These are phyloP conservation scores for Syzygium syzygioides DNA, from an alignment of 441 rosid genomes.

Conservation along the genomic window DNA sequence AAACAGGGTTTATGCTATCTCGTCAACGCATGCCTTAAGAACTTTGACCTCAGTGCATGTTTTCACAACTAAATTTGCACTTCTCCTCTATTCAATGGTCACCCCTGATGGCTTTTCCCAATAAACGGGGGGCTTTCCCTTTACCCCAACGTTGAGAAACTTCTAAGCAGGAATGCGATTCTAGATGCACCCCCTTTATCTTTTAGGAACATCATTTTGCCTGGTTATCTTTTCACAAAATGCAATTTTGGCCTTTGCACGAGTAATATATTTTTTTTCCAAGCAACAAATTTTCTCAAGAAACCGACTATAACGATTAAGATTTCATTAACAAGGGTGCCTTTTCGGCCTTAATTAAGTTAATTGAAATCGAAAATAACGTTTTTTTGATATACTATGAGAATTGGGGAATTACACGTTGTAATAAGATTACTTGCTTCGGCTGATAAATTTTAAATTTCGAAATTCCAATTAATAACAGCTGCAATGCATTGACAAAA, in stretches of 20 bases:
- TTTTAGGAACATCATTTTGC: background rate
- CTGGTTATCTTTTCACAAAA: background rate
- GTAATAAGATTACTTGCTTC: background rate
- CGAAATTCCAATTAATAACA: background rate
- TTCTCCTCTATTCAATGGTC: background rate
- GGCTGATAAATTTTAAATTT: background rate
- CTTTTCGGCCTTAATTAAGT: background rate
- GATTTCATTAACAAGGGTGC: background rate
- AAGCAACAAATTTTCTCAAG: background rate
- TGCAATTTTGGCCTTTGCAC: background rate
- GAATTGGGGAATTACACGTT: background rate
- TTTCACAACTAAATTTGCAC: background rate
- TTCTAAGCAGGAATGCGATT: background rate
- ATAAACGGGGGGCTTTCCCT: background rate
- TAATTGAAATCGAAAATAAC: background rate
- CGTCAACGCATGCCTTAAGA: background rate
- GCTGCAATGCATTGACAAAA: background rate
- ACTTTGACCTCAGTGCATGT: background rate
- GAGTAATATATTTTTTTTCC: background rate
- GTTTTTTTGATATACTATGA: background rate
- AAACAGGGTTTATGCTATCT: background rate
- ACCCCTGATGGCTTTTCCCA: too few species aligned
- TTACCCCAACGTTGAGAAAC: background rate
- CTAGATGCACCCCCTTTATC: background rate
- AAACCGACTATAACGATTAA: too few species aligned